Base-by-base conservation (phyloP, 2,329 filamentous ascomycete species). In the Fusarium sp. region DNA sequence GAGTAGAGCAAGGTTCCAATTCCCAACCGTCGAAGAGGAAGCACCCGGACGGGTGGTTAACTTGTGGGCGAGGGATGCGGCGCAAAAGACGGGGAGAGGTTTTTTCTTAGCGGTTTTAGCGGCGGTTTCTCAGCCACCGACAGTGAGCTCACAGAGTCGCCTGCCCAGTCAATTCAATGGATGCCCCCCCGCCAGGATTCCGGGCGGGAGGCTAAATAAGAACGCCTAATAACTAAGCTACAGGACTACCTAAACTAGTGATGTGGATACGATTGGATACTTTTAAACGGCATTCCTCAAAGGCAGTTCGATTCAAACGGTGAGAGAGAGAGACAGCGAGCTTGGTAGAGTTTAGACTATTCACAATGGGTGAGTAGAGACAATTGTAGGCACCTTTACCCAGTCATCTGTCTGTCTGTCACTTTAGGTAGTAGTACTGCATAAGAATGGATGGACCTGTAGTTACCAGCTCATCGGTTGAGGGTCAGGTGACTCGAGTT, bases 71-170 rank as follows among this genome's bases (percentile, higher is more conserved):
- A 52, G 62, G 37, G 34, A 58, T 65, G 50, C 58, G 60, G 58
- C 38, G 49, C 60, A 58, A 57, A 63, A 63, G 49, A 52, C 50
- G 64, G 64, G 53, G 65, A 41, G 37, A 69, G 44, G 30, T 46
- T 62, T 45, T 58, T 47, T 56, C 55, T 50, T 65, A 65, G 62
- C 53, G 62, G 60, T 18, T 62, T 58, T 53, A 67, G 64, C 62
- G 66, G 66, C 47, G 18, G 49, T 40, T 59, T 51, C 52, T 70
- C 52, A 69, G 62, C 66, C 66, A 69, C 66, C 66, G 18, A 63
- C 49, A 42, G 34, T 54, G 36, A 65, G 18, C 20, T 42, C 30
- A 30, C 8, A 11, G 10, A 30, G 30, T 30, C 30, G 30, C 38
- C 38, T 20, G 34, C 26, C 33, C 47, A 50, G 47, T 37, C 47